These are phyloP conservation scores for Ogataea thermomethanolica DNA, from an alignment of 805 yeast species.

Conservation along the genomic window DNA sequence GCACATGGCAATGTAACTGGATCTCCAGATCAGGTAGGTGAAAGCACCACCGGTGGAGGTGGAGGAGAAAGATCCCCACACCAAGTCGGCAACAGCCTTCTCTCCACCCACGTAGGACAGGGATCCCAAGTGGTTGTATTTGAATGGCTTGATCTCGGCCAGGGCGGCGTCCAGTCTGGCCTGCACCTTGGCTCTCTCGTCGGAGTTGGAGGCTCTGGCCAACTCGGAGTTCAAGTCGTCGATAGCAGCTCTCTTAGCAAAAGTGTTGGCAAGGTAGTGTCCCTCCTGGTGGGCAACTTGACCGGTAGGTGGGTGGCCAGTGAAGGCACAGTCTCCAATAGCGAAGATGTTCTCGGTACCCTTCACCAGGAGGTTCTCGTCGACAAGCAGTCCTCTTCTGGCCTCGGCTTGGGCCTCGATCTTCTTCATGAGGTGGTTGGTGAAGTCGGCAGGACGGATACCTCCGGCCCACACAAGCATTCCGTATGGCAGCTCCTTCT, in stretches of 20 bases:
- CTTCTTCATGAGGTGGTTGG: conserved; percentile 40
- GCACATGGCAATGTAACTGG: conserved; percentile 53
- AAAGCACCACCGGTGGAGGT: conserved; percentile 51
- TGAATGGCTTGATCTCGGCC: conserved; percentile 35
- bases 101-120: conserved; percentile 56
- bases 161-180: conserved; percentile 37
- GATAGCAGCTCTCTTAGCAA: conserved; percentile 41
- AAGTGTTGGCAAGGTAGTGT: conserved; percentile 42
- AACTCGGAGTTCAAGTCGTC: conserved; percentile 41
- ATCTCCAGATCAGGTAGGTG: conserved; percentile 55
- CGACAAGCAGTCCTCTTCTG: conserved; percentile 50
- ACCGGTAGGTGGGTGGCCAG: conserved; percentile 54
- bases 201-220: conserved; percentile 37
- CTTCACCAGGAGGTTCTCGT: conserved; percentile 45
- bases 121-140: conserved; percentile 50
- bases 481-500: conserved; percentile 48
- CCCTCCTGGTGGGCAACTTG: conserved; percentile 59
- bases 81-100: conserved; percentile 55
- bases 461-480: conserved; percentile 58
- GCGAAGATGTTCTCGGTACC: conserved; percentile 49
- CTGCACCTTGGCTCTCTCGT: conserved; percentile 39
- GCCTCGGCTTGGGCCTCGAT: conserved; percentile 51
- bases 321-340: conserved; percentile 55
- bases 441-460: conserved; percentile 50
- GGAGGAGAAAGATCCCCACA: conserved; percentile 49